Evolutionary conservation across 208 protist species (phyloP), one percentile per base, ranked within the genome.

Genomic region (Crithidia acanthocephali): DNA sequence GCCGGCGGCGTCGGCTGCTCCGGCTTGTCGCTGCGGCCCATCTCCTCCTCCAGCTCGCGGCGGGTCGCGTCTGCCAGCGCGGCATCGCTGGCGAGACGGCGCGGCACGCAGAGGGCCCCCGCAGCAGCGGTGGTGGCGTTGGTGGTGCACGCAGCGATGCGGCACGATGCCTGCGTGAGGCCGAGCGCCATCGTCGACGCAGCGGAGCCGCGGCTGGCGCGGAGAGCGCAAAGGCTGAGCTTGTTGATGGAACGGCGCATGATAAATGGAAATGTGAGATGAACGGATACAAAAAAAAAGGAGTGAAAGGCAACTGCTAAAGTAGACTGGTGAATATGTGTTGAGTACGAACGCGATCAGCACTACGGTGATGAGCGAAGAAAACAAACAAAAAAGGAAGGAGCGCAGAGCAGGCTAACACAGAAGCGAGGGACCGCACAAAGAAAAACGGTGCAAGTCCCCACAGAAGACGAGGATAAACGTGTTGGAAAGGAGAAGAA

Each of bases 1-100:
- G 45, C 67, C 16, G 93, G 93, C 42, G 86, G 67, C 37, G 79
- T 80, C 10, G 93, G 93, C 75, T 90, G 81, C 79, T 81, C 75
- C n/a, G 86, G 85, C 64, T 87, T 88, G 70, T 74, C 85, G 56
- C 72, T 83, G 52, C 92, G 89, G 58, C 80, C 79, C 72, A 87
- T 80, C 79, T 97, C 93, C 56, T 95, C 93, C 66, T 93, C 85
- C 50, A 97, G 58, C 81, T 97, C 88, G 48, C 81, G 80, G 32
- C 80, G 82, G 16, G 80, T 84, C 15, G 80, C 80, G 10, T 87
- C 81, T 15, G 79, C 73, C 20, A 97, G 77, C 16, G 72, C 79
- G 33, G 76, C 74, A 70, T 92, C 63, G 52, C 81, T 82, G 18
- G 83, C 88, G 42, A 77, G 81, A 57, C 92, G 92, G 33, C 53